Evolutionary conservation across 2,329 filamentous ascomycete species (phyloP), one percentile per base, ranked within the genome.

Genomic region (Colletotrichum coccodes): DNA sequence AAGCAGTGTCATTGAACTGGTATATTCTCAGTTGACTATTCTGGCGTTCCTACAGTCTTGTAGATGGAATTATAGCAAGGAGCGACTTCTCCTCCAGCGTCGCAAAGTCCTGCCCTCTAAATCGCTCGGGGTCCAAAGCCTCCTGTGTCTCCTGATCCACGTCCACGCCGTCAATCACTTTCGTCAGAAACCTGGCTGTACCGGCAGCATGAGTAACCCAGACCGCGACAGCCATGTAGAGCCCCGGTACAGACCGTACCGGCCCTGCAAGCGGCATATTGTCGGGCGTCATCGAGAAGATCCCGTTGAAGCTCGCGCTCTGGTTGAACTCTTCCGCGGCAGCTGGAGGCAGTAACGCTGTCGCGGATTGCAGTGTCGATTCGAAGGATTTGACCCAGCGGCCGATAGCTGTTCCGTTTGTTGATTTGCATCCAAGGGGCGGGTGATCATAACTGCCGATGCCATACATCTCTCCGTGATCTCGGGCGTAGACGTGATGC

Each of bases 231-330:
- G 62, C 62, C 47, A 65, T 53, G 11, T 65, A 30, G 42, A 53
- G n/a, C 9, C 34, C 58, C n/a, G 23, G 42, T 21, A 36, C 40
- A 14, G 68, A 64, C 32, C 40, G 50, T 34, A 70, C 69, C 9
- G 58, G 28, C 12, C 66, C 70, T 12, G 63, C 70, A 21, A 60
- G 30, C 26, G 69, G 65, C 64, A 68, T 6, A 86, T 65, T 65
- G 46, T 65, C 62, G 21, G 62, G 62, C 28, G 62, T 65, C 62
- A 65, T 54, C 16, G 62, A 60, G 36, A 65, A 65, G 9, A 65
- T 65, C 8, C 62, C 62, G n/a, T 60, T 65, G 36, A 65, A 60
- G 23, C 40, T 60, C 18, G 34, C 57, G 3, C 54, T 56, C 12
- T 42, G 42, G 4, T 30, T 44, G 14, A 65, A 58, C n/a, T 60